Percentiles rank a stretch among this genome's conserved stretches.
These are phyloP conservation scores for Nannizziopsis arthrosporioides DNA, from an alignment of 2,329 filamentous ascomycete species.

Conservation along the genomic window DNA sequence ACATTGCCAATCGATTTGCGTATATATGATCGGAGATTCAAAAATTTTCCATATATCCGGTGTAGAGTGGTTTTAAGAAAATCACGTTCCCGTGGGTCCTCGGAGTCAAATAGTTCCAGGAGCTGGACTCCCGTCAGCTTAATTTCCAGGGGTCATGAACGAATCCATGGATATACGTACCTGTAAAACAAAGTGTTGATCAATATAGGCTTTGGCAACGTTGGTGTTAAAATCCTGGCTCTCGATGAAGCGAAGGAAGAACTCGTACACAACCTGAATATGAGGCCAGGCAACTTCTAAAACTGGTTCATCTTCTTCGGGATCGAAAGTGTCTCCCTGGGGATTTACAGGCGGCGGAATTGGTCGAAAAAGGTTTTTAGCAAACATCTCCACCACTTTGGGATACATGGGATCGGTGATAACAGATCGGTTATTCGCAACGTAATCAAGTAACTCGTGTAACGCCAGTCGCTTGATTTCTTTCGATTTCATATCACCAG, in stretches of 20 bases:
- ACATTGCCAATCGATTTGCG: conserved; percentile 98
- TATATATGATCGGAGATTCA: conserved; percentile 95
- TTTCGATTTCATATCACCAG: conserved; percentile 98
- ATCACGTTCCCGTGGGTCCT: conserved; percentile 90
- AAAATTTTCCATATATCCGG: conserved; percentile 96
- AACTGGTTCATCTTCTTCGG: conserved; percentile 95
- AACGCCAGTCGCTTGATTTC: conserved; percentile 96
- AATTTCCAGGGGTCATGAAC: conserved; percentile 8
- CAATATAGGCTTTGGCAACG: conserved; percentile 96
- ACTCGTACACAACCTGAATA: conserved; percentile 98
- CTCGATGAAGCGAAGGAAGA: conserved; percentile 97
- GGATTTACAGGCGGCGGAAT: conserved; percentile 96
- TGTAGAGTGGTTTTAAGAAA: conserved; percentile 97
- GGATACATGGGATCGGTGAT: conserved; percentile 99
- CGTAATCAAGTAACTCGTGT: conserved; percentile 93
- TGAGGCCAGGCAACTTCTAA: conserved; percentile 98
- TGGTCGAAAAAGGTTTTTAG: conserved; percentile 93
- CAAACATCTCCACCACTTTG: conserved; percentile 96
- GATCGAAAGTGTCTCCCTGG: conserved; percentile 95
- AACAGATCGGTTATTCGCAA: conserved; percentile 95
- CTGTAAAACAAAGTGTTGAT: conserved; percentile 90
- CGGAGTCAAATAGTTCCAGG: conserved; percentile 95
- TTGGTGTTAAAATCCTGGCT: conserved; percentile 99
- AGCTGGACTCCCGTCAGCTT: conserved; percentile 40
- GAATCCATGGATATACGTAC: conserved; percentile 28